phyloP scores from a whole-genome alignment of 2,329 filamentous ascomycete genomes.

The Paecilomyces formosus region DNA sequence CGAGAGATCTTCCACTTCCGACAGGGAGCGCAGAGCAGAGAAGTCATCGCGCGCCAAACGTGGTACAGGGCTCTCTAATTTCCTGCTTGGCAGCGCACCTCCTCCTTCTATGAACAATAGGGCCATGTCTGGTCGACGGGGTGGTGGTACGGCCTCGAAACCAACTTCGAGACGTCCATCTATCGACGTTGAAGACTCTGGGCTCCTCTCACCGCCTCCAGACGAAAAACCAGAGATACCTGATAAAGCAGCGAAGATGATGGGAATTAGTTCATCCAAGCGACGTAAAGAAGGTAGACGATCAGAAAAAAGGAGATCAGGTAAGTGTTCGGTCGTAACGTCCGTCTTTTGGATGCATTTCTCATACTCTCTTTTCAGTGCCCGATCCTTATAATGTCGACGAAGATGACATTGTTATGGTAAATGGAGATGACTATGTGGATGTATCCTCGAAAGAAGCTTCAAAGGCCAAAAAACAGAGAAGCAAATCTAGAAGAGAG shows the following conservation, averaged over 20 bases:
- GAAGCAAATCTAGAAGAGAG: conserved; percentile 30
- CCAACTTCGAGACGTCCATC: conserved; percentile 58
- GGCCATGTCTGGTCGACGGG: conserved; percentile 60
- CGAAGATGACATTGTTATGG: conserved; percentile 57
- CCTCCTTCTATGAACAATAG: conserved; percentile 36
- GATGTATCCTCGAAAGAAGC: conserved; percentile 22
- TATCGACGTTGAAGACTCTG: conserved; percentile 54
- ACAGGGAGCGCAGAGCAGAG: conserved; percentile 53
- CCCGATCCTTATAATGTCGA: conserved; percentile 56
- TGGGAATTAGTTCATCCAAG: conserved; percentile 51
- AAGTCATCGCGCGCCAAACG: conserved; percentile 49
- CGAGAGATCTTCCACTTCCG: conserved; percentile 66
- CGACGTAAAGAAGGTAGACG: conserved; percentile 38
- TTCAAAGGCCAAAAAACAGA: conserved; percentile 23
- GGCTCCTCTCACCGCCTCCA: conserved; percentile 64
- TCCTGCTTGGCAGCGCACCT: conserved; percentile 62
- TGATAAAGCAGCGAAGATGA: conserved; percentile 70
- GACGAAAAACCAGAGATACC: conserved; percentile 60
- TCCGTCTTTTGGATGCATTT: not conserved
- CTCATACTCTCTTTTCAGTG: conserved; percentile 14
- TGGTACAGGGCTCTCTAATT: conserved; percentile 50
- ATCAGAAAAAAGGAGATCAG: conserved; percentile 44
- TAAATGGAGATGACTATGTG: conserved; percentile 42
- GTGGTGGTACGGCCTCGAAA: conserved; percentile 49
- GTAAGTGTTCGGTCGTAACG: conserved; percentile 14